Conservation (phyloP, 768 basidiomycete species). For the Exidia glandulosa region DNA sequence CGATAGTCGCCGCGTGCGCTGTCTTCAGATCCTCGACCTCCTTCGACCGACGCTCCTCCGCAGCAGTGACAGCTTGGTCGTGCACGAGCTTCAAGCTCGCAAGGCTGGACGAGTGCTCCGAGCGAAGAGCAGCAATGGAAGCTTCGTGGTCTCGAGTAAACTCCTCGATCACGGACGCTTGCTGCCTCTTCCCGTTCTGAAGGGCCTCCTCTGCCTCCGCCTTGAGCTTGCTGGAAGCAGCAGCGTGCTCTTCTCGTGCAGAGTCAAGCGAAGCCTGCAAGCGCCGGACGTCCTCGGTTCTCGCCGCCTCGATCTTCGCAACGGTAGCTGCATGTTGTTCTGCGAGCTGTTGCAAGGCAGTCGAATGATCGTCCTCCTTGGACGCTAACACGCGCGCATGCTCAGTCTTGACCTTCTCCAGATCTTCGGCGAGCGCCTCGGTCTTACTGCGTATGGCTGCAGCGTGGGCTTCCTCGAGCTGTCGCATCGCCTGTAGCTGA, state of each 20-base stretch:
- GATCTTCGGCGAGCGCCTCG: slow-evolving; percentile 47
- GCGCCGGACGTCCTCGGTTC: background rate
- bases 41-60: background rate
- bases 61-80: background rate
- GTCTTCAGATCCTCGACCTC: slow-evolving; percentile 30
- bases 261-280: background rate
- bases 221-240: slow-evolving; percentile 7
- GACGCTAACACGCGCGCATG: slow-evolving; percentile 42
- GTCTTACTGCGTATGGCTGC: slow-evolving; percentile 59
- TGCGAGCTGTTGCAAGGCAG: slow-evolving; percentile 21
- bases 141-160: background rate
- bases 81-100: slow-evolving; percentile 1
- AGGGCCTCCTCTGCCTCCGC: slow-evolving; percentile 3
- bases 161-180: background rate
- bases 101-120: slow-evolving; percentile 7
- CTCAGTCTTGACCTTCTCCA: slow-evolving; percentile 54
- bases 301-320: background rate
- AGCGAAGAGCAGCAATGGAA: background rate
- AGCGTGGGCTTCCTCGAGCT: slow-evolving; percentile 63
- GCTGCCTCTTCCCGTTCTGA: background rate
- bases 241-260: slow-evolving; percentile 5
- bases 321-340: slow-evolving; percentile 19
- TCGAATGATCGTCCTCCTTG: slow-evolving; percentile 50
- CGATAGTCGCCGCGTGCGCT: slow-evolving; percentile 31
- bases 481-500: slow-evolving; percentile 46